A percentile compares a stretch with the other conserved stretches of the same genome.
Conservation (phyloP, 2,329 filamentous ascomycete genomes). For the Tolypocladium sp. region DNA sequence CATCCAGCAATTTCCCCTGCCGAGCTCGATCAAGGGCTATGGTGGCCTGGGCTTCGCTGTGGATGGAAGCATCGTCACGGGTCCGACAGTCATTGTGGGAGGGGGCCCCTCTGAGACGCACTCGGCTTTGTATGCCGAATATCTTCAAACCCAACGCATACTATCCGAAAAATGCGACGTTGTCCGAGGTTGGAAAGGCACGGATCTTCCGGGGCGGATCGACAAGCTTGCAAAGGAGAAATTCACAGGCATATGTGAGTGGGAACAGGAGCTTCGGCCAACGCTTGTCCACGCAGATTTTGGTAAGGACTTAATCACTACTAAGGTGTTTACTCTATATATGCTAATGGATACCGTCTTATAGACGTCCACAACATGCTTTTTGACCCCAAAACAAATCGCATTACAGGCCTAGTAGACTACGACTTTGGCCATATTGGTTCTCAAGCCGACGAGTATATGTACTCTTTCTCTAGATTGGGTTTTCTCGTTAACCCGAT, state of each 20-base stretch:
- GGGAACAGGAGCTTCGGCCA: neutral
- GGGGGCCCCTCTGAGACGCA: neutral
- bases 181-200: neutral
- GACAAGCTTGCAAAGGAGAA: neutral
- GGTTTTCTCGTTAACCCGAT: neutral
- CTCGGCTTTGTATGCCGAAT: neutral
- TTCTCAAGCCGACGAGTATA: neutral
- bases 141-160: neutral
- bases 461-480: neutral
- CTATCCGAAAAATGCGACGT: neutral
- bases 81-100: neutral
- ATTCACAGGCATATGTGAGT: neutral
- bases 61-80: neutral
- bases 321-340: neutral
- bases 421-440: slow-evolving; percentile 1
- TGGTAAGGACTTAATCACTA: neutral
- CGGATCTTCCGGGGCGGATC: neutral
- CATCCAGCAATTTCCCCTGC: neutral
- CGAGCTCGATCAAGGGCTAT: neutral
- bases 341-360: neutral
- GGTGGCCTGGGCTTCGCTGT: neutral
- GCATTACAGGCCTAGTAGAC: neutral
- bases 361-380: neutral
- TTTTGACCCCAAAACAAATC: neutral
- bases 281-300: neutral